Percentiles rank a stretch among this genome's conserved stretches.
phyloP scores from a whole-genome alignment of 805 yeast genomes.

The Sugiyamaella valdiviana region DNA sequence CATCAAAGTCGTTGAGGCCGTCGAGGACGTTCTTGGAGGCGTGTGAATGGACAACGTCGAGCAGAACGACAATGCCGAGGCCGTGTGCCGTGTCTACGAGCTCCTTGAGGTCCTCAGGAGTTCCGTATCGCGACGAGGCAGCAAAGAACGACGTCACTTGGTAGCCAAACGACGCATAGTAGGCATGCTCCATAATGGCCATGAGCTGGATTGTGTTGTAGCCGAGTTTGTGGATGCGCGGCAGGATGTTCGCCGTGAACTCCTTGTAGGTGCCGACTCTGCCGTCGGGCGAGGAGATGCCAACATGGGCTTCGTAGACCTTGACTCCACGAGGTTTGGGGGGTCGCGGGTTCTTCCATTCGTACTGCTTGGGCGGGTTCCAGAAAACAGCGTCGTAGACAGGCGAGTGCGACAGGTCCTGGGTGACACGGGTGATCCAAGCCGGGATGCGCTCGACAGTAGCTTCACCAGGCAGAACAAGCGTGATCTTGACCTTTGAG shows the following conservation, averaged over 20 bases:
- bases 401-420: conserved; percentile 40
- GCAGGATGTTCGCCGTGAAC: conserved; percentile 72
- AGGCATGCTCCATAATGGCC: conserved; percentile 99
- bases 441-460: conserved; percentile 79
- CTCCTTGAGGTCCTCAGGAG: conserved; percentile 91
- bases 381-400: conserved; percentile 84
- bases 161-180: conserved; percentile 96
- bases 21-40: conserved; percentile 92
- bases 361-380: conserved; percentile 66
- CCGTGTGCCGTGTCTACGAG: conserved; percentile 88
- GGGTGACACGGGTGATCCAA: conserved; percentile 80
- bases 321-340: conserved; percentile 46
- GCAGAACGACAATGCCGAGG: conserved; percentile 74
- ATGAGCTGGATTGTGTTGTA: conserved; percentile 90
- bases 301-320: conserved; percentile 90
- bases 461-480: conserved; percentile 62
- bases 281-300: conserved; percentile 89
- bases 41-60: conserved; percentile 94
- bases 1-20: conserved; percentile 89
- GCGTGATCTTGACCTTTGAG: conserved; percentile 58
- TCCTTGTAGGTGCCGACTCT: conserved; percentile 78
- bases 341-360: conserved; percentile 64
- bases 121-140: conserved; percentile 80
- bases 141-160: conserved; percentile 94
- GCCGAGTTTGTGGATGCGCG: conserved; percentile 78